Evolutionary conservation across 2,329 filamentous ascomycete genomes (phyloP).

Genomic region (Apiospora sp.): DNA sequence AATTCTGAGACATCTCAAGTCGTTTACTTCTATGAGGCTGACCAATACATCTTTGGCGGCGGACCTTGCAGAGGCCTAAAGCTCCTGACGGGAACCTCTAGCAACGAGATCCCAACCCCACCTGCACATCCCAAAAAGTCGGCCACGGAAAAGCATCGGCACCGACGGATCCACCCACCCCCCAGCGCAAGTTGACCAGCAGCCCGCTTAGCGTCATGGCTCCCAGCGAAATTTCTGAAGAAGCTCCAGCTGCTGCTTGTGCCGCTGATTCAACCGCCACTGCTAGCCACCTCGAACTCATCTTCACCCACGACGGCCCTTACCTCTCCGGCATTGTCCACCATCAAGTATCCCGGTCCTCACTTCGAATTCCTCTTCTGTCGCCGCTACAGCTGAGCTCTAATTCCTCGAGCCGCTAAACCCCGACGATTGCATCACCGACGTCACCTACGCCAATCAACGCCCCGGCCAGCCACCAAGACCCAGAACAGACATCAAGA

Average conservation of each 20-base stretch:
- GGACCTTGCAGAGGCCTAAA: no score
- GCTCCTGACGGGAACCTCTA: no score
- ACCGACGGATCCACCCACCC: conserved; percentile 2
- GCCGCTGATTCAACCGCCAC: conserved; percentile 1
- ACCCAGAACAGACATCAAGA: conserved; percentile 24
- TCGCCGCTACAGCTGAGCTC: background rate
- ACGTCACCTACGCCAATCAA: background rate
- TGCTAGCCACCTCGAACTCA: background rate
- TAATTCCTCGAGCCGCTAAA: background rate
- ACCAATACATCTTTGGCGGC: no score
- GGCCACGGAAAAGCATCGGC: conserved; percentile 15
- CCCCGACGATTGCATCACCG: background rate
- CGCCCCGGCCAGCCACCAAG: background rate
- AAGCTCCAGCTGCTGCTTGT: conserved; percentile 4
- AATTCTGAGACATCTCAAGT: no score
- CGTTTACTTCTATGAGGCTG: no score
- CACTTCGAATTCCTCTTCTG: no score
- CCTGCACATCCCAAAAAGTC: background rate
- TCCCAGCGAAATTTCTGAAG: conserved; percentile 25
- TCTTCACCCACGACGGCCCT: conserved; percentile 7
- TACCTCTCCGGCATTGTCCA: conserved; percentile 3
- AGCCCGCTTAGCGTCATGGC: conserved; percentile 21
- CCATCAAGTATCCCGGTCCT: conserved; percentile 1
- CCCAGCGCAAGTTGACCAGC: conserved; percentile 3
- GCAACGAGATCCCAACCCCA: no score